Percentiles rank a stretch among this genome's conserved stretches.
phyloP scores from a whole-genome alignment of 2,329 filamentous ascomycete genomes.

The Aspergillus tamarii region DNA sequence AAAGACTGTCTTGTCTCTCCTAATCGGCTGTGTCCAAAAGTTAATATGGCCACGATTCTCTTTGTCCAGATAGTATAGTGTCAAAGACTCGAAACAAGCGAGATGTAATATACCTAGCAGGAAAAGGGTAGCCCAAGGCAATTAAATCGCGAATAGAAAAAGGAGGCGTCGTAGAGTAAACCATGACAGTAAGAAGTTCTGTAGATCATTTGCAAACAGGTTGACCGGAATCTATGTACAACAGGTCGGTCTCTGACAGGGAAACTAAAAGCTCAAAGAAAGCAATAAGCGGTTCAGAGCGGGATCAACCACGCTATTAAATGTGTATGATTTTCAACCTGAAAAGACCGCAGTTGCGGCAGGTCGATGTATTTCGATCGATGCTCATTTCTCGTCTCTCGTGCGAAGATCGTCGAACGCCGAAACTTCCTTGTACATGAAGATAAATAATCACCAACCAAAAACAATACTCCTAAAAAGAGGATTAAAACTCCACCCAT shows the following conservation, averaged over 20 bases:
- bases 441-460: slow-evolving; percentile 26
- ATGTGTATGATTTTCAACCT: slow-evolving; percentile 23
- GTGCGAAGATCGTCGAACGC: slow-evolving; percentile 34
- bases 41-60: not conserved
- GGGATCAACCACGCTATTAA: slow-evolving; percentile 29
- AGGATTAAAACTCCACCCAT: slow-evolving; percentile 35
- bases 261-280: slow-evolving; percentile 8
- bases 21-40: not conserved
- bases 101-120: not conserved
- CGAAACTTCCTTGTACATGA: slow-evolving; percentile 25
- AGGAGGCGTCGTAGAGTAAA: not conserved
- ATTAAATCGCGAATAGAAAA: slow-evolving; percentile 3
- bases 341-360: slow-evolving; percentile 15
- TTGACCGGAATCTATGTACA: slow-evolving; percentile 26
- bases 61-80: not conserved
- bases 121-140: not conserved
- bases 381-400: slow-evolving; percentile 37
- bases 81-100: not conserved
- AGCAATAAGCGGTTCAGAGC: slow-evolving; percentile 14
- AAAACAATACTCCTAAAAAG: slow-evolving; percentile 30
- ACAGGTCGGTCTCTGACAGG: slow-evolving; percentile 10
- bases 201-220: slow-evolving; percentile 17
- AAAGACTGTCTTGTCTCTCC: not conserved
- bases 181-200: slow-evolving; percentile 7
- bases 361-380: slow-evolving; percentile 22